Base-by-base conservation (phyloP, 1,284 basidiomycete genomes). In the Bjerkandera adusta region DNA sequence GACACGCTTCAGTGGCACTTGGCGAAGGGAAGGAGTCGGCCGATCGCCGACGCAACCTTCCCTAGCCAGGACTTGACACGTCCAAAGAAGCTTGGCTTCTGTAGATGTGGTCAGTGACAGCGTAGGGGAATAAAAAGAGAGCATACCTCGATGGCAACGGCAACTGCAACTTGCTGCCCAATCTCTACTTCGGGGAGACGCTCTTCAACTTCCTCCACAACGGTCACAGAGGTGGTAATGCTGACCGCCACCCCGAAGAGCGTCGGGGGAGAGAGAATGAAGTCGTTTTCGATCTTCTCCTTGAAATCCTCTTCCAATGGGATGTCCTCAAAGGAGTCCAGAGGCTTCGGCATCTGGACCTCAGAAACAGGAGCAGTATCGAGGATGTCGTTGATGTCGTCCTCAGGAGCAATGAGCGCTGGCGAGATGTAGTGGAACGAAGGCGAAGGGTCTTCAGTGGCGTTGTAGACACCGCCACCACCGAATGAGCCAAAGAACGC, bases 401-500 rank as follows among this genome's bases (percentile, higher is more conserved):
- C 35, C 3, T 3, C 21, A 3, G 27, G 18, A 26, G 34, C 10
- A 3, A n/a, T 29, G 25, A 43, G 25, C 16, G 21, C 21, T 2
- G 47, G 33, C 3, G 40, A 24, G 12, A 33, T 20, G 32, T 43
- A 48, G 40, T 48, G 35, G 40, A 48, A 48, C 11, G 15, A 15
- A 20, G 40, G 34, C 18, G 32, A 29, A 22, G 47, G 47, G 22
- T 43, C 40, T 12, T 43, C 34, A 12, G 27, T 18, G 5, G 18
- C 25, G n/a, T 22, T 20, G 40, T 48, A 48, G 4, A 24, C 41
- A 13, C 40, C 47, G 11, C 47, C 40, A 12, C 40, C 47, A 18
- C 40, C 34, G 47, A 48, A 48, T 16, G 30, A 43, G 6, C 47
- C 47, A 25, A 43, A 22, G 25, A 43, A 43, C 13, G 27, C 34